Evolutionary conservation across 106 monocot genomes (phyloP).

Genomic region (Dioscorea dumetorum): DNA sequence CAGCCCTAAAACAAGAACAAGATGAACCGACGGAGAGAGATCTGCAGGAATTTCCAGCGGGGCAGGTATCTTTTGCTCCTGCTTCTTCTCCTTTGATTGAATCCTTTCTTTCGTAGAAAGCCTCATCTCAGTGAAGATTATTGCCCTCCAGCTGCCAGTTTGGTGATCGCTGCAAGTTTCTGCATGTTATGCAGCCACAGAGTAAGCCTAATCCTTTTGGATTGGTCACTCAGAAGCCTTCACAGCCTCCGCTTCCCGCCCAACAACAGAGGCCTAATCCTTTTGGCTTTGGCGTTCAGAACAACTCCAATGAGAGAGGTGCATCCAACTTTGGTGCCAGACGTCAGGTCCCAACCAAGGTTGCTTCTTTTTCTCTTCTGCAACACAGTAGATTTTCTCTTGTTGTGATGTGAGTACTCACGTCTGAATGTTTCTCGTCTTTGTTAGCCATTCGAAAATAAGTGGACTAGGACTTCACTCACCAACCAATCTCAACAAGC

Average conservation of each 20-base stretch:
- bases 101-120: no score
- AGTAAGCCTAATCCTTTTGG: slow-evolving; percentile 35
- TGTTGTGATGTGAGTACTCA: not conserved
- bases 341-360: slow-evolving; percentile 32
- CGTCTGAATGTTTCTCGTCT: not conserved
- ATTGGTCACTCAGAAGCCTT: slow-evolving; percentile 24
- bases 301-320: slow-evolving; percentile 20
- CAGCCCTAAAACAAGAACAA: not conserved
- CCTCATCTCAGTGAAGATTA: no score
- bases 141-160: slow-evolving; percentile 62
- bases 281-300: slow-evolving; percentile 81
- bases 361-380: slow-evolving; percentile 9
- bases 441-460: slow-evolving; percentile 72
- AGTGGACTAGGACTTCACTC: slow-evolving; percentile 38
- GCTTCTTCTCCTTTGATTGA: no score
- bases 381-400: not conserved
- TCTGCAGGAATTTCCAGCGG: slow-evolving; percentile 50
- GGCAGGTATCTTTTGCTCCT: slow-evolving; percentile 52
- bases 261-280: slow-evolving; percentile 67
- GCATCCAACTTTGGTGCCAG: slow-evolving; percentile 23
- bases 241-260: slow-evolving; percentile 9
- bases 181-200: slow-evolving; percentile 61
- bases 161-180: slow-evolving; percentile 84
- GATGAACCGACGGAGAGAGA: slow-evolving; percentile 47
- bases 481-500: slow-evolving; percentile 29